Evolutionary conservation across 1,139 yeast genomes (phyloP).

Genomic region (Scheffersomyces quercinus): DNA sequence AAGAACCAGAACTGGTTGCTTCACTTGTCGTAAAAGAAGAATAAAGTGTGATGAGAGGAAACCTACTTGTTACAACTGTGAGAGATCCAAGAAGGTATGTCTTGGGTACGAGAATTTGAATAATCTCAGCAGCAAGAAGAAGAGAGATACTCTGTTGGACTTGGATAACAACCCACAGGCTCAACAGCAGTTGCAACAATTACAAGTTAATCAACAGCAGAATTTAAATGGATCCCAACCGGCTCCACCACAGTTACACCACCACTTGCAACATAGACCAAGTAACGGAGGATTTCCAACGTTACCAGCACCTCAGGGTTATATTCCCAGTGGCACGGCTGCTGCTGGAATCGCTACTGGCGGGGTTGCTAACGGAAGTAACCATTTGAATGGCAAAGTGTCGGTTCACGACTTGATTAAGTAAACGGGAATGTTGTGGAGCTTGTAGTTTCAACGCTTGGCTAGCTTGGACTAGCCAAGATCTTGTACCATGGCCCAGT

Average conservation of each 20-base stretch:
- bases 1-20: conserved; percentile 29
- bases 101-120: conserved; percentile 56
- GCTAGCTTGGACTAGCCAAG: too few relatives aligned
- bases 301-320: background rate
- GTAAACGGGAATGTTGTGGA: background rate
- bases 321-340: background rate
- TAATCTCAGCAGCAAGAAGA: conserved; percentile 9
- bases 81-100: conserved; percentile 67
- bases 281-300: background rate
- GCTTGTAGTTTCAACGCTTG: too few relatives aligned
- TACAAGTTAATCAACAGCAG: background rate
- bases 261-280: background rate
- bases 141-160: conserved; percentile 12
- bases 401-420: conserved; percentile 11
- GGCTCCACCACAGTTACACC: background rate
- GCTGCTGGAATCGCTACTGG: conserved; percentile 1
- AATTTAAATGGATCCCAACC: too few relatives aligned
- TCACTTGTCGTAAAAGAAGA: conserved; percentile 30
- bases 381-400: conserved; percentile 1
- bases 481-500: too few relatives aligned
- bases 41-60: conserved; percentile 45
- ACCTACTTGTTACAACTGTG: conserved; percentile 74
- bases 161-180: background rate
- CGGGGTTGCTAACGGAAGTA: conserved; percentile 5
- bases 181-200: background rate